Evolutionary conservation across 331 rosid genomes (phyloP).

Genomic region (Malus hybrid): DNA sequence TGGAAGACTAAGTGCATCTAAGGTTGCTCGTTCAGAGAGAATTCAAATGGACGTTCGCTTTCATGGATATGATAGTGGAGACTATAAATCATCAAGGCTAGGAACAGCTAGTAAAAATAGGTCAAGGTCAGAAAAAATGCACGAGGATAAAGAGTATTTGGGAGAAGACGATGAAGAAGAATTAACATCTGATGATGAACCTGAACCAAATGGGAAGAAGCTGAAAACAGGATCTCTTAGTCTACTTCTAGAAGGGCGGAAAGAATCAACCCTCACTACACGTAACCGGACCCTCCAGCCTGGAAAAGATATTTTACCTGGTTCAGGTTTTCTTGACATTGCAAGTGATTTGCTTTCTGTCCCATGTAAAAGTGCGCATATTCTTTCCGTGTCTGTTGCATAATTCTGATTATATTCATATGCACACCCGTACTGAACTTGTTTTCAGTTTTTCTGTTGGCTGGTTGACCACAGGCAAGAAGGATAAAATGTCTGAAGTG

Average conservation of each 20-base stretch:
- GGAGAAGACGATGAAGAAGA: slow-evolving; percentile 42
- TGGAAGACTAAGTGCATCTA: slow-evolving; percentile 18
- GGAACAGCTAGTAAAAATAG: slow-evolving; percentile 18
- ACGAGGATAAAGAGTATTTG: slow-evolving; percentile 22
- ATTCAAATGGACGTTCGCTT: not conserved
- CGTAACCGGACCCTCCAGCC: slow-evolving; percentile 35
- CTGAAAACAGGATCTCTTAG: slow-evolving; percentile 29
- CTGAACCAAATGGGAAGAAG: slow-evolving; percentile 30
- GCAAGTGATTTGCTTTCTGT: slow-evolving; percentile 15
- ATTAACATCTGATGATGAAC: slow-evolving; percentile 29
- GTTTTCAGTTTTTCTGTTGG: not conserved
- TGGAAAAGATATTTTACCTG: slow-evolving; percentile 26
- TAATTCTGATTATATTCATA: not conserved
- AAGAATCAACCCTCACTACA: slow-evolving; percentile 21
- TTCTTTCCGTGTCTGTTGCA: not conserved
- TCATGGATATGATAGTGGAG: not conserved
- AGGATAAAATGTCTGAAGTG: slow-evolving; percentile 10
- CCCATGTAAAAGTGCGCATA: slow-evolving; percentile 20
- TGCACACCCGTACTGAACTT: not conserved
- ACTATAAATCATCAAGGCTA: slow-evolving; percentile 9
- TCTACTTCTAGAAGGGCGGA: slow-evolving; percentile 10
- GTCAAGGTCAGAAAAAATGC: slow-evolving; percentile 19
- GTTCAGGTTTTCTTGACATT: slow-evolving; percentile 20
- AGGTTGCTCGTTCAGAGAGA: not conserved
- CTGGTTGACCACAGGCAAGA: slow-evolving; percentile 14